Conservation (phyloP, 2,329 filamentous ascomycete genomes). For the Onygena corvina region DNA sequence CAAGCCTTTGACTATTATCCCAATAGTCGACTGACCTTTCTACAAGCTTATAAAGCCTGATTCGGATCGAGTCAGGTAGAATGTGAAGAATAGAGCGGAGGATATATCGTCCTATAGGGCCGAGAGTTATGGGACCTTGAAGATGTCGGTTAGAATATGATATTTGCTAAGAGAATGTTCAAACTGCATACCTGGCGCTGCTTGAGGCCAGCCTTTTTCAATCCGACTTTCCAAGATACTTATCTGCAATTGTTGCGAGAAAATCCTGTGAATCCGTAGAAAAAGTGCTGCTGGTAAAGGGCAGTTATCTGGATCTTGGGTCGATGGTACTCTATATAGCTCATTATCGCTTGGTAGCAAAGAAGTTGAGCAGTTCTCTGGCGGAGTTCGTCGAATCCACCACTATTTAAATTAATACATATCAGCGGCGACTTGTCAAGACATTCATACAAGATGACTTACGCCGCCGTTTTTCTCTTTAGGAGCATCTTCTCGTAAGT, state of each 20-base stretch:
- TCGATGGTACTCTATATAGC: constrained; percentile 7
- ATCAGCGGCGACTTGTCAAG: too few species aligned
- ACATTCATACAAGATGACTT: neutral
- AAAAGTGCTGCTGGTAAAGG: constrained; percentile 7
- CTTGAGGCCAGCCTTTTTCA: constrained; percentile 10
- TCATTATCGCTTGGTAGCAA: neutral
- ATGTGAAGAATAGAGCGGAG: constrained; percentile 4
- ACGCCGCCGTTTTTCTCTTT: neutral
- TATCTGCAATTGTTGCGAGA: constrained; percentile 4
- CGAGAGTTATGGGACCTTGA: constrained; percentile 4
- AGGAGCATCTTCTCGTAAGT: neutral
- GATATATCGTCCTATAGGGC: neutral
- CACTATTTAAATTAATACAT: constrained; percentile 7
- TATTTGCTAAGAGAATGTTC: neutral
- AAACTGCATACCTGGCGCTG: neutral
- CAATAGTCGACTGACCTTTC: constrained; percentile 4
- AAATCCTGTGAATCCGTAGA: neutral
- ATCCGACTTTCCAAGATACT: constrained; percentile 4
- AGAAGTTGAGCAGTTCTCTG: neutral
- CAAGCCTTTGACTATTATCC: constrained; percentile 5
- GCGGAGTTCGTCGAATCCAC: neutral
- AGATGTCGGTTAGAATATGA: neutral
- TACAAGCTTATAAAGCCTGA: constrained; percentile 8
- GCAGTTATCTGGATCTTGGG: constrained; percentile 6
- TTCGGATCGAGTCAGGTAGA: constrained; percentile 6